phyloP scores from a whole-genome alignment of 805 yeast genomes.

The Metschnikowia reukaufii region DNA sequence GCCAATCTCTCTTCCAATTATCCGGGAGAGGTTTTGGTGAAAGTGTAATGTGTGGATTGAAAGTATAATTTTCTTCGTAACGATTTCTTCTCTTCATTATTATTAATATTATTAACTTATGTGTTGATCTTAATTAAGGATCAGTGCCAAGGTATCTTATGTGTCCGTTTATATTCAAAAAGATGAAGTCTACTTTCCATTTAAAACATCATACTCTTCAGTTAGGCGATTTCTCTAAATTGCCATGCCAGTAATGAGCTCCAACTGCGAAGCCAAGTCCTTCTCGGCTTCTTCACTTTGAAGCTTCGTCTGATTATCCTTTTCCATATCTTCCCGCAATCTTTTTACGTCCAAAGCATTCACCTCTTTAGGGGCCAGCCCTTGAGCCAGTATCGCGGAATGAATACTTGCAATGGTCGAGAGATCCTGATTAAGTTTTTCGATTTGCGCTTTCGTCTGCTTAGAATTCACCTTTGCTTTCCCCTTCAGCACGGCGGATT shows the following conservation, averaged over 20 bases:
- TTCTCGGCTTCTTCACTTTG: constrained; percentile 34
- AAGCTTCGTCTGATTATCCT: constrained; percentile 34
- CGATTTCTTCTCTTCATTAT: no score
- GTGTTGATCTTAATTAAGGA: no score
- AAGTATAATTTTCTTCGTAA: no score
- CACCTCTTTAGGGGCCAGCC: constrained; percentile 19
- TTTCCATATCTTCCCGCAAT: constrained; percentile 38
- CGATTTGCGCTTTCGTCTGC: constrained; percentile 33
- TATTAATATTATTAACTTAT: no score
- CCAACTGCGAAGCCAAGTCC: constrained; percentile 48
- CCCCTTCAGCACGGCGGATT: constrained; percentile 11
- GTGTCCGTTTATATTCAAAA: no score
- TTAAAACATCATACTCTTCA: no score
- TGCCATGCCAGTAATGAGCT: constrained; percentile 46
- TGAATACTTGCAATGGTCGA: constrained; percentile 23
- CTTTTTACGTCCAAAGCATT: constrained; percentile 37
- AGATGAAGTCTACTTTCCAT: no score
- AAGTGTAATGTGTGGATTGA: no score
- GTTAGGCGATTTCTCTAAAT: no score
- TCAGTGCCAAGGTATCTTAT: no score
- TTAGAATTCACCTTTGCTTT: constrained; percentile 24
- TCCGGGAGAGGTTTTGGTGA: no score
- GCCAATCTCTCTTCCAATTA: no score
- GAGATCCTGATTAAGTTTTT: constrained; percentile 33
- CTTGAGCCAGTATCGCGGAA: constrained; percentile 12